Conservation (phyloP, 352 stramenopile species). For the Thraustochytrium sp. region DNA sequence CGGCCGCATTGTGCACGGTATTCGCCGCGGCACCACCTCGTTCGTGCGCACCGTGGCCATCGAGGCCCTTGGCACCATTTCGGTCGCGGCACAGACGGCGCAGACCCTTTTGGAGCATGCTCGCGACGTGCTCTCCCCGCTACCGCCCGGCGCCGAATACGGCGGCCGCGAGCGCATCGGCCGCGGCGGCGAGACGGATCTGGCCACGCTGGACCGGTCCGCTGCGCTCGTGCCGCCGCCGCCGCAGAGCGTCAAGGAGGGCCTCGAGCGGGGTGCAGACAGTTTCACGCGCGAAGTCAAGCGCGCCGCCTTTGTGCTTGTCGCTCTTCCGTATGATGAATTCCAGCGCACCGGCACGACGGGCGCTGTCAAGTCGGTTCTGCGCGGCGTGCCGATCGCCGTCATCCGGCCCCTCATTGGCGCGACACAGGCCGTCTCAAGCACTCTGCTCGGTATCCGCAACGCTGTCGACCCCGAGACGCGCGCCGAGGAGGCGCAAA, state of each 20-base stretch:
- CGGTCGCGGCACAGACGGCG: constrained; percentile 7
- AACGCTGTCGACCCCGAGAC: constrained; percentile 20
- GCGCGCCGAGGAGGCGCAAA: constrained; percentile 1
- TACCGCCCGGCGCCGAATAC: background rate
- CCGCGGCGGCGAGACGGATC: background rate
- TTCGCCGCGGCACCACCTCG: constrained; percentile 9
- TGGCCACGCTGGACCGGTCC: background rate
- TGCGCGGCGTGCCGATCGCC: constrained; percentile 18
- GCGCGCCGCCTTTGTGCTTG: constrained; percentile 21
- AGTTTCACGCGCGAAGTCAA: constrained; percentile 35
- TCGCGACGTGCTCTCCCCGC: constrained; percentile 7
- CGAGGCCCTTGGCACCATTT: constrained; percentile 33
- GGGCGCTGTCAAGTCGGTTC: constrained; percentile 14
- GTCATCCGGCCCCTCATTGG: constrained; percentile 24
- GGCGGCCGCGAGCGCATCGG: background rate
- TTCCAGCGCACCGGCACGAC: constrained; percentile 6
- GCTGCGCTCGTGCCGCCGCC: background rate
- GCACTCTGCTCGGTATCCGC: constrained; percentile 6
- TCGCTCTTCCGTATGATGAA: constrained; percentile 19
- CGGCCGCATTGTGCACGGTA: constrained; percentile 15
- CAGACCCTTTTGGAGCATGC: constrained; percentile 30
- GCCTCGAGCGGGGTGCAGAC: constrained; percentile 8
- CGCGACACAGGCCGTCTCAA: constrained; percentile 20
- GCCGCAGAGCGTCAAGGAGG: background rate
- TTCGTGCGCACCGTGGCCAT: constrained; percentile 39